Evolutionary conservation across 2,329 filamentous ascomycete genomes (phyloP).

Genomic region (Botrytis squamosa): DNA sequence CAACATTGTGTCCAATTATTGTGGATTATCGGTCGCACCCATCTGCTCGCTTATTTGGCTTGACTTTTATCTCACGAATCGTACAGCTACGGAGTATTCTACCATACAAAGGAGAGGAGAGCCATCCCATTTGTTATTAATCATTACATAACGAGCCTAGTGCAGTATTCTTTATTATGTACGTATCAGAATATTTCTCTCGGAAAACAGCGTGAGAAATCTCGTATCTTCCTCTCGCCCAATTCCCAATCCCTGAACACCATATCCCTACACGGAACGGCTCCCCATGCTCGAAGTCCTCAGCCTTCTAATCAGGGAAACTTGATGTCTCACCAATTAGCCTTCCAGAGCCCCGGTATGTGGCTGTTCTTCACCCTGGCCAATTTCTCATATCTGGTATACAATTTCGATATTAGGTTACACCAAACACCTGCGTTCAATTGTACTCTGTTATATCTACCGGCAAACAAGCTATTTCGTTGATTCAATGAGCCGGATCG

Average conservation of each 20-base stretch:
- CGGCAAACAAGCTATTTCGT: neutral
- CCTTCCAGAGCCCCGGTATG: conserved; percentile 13
- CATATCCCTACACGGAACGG: conserved; percentile 6
- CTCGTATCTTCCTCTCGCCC: conserved; percentile 8
- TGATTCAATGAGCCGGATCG: neutral
- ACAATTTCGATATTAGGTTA: neutral
- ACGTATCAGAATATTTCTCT: conserved; percentile 4
- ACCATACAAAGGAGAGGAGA: neutral
- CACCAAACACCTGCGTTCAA: neutral
- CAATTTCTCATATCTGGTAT: neutral
- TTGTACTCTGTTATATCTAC: neutral
- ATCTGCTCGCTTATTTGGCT: conserved; percentile 5
- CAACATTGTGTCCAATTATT: neutral
- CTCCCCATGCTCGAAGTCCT: conserved; percentile 6
- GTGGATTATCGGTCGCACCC: neutral
- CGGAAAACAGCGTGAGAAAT: conserved; percentile 14
- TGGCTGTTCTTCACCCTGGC: neutral
- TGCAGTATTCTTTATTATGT: neutral
- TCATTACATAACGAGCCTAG: neutral
- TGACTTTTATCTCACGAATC: neutral
- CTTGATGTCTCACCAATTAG: conserved; percentile 1
- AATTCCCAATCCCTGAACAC: conserved; percentile 3
- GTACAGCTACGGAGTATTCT: neutral
- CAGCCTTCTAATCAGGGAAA: conserved; percentile 2
- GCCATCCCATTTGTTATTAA: neutral